Percentiles rank a stretch among this genome's conserved stretches.
Evolutionary conservation across 2,329 filamentous ascomycete species (phyloP).

Genomic region (Didymellaceae sp.): DNA sequence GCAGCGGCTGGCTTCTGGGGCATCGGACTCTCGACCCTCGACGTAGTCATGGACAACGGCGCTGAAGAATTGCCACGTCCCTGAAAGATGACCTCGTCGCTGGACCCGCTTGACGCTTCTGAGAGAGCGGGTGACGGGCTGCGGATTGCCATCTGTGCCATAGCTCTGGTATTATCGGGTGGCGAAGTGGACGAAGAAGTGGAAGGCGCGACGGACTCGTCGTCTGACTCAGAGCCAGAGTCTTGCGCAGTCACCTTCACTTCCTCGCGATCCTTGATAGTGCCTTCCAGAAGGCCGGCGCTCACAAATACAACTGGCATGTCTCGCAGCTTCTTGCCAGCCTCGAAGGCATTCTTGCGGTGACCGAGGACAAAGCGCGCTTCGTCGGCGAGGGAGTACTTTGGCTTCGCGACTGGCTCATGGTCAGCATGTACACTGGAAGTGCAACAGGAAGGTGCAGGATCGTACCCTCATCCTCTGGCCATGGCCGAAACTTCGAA

Average conservation of each 20-base stretch:
- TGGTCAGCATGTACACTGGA: constrained; percentile 26
- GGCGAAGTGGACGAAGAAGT: constrained; percentile 20
- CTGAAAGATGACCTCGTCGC: constrained; percentile 67
- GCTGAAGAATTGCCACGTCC: constrained; percentile 32
- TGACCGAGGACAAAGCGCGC: constrained; percentile 63
- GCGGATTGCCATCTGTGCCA: constrained; percentile 45
- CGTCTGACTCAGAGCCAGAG: constrained; percentile 17
- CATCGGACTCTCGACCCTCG: constrained; percentile 12
- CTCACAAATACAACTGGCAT: constrained; percentile 66
- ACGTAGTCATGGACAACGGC: constrained; percentile 5
- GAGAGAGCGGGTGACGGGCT: constrained; percentile 45
- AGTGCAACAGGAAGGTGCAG: constrained; percentile 14
- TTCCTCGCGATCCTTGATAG: constrained; percentile 41
- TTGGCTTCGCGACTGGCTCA: constrained; percentile 23
- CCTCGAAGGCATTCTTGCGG: constrained; percentile 53
- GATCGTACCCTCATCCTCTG: constrained; percentile 27
- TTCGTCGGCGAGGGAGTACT: constrained; percentile 62
- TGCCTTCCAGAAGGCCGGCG: constrained; percentile 56
- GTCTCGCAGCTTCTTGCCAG: constrained; percentile 61
- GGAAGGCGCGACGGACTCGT: constrained; percentile 22
- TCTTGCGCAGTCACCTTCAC: constrained; percentile 12
- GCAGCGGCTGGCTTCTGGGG: constrained; percentile 4
- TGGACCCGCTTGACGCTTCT: constrained; percentile 25
- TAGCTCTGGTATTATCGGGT: constrained; percentile 31
- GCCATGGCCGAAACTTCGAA: constrained; percentile 16